Conservation (phyloP, 805 yeast genomes). For the Metschnikowia borealis region DNA sequence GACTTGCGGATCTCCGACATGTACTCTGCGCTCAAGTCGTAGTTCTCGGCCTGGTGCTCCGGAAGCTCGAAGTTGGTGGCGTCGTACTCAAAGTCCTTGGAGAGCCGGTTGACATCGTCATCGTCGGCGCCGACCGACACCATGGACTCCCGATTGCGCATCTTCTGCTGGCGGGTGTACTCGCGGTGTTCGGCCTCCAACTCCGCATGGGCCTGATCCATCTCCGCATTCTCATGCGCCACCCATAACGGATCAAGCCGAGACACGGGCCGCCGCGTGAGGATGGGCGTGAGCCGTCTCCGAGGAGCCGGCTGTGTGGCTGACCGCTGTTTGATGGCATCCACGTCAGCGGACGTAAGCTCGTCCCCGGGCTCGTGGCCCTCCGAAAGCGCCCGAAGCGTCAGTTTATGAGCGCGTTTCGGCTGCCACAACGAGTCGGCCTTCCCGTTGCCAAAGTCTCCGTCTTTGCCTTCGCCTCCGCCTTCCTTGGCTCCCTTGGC, state of each 20-base stretch:
- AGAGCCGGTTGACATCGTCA: slow-evolving; percentile 14
- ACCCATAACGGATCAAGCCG: slow-evolving; percentile 54
- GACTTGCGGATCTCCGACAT: slow-evolving; percentile 43
- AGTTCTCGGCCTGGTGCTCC: slow-evolving; percentile 31
- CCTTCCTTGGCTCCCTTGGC: neutral
- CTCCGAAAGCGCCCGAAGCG: slow-evolving; percentile 37
- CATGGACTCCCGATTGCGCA: slow-evolving; percentile 31
- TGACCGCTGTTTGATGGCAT: slow-evolving; percentile 42
- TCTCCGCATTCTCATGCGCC: slow-evolving; percentile 47
- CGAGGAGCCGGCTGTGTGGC: slow-evolving; percentile 40
- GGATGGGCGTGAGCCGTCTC: slow-evolving; percentile 31
- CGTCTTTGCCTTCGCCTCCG: slow-evolving; percentile 6
- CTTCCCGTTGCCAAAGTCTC: slow-evolving; percentile 16
- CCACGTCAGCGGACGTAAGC: slow-evolving; percentile 44
- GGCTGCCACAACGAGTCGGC: slow-evolving; percentile 32
- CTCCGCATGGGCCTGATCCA: slow-evolving; percentile 41
- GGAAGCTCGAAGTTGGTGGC: slow-evolving; percentile 30
- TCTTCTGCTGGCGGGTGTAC: slow-evolving; percentile 14
- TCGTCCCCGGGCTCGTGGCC: slow-evolving; percentile 25
- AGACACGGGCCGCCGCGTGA: slow-evolving; percentile 54
- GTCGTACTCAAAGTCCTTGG: slow-evolving; percentile 17
- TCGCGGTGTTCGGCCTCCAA: slow-evolving; percentile 33
- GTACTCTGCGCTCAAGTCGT: slow-evolving; percentile 41
- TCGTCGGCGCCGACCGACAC: slow-evolving; percentile 27
- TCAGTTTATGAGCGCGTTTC: slow-evolving; percentile 28